Percentiles rank a stretch among this genome's conserved stretches.
These are phyloP conservation scores for Kluyveromyces dobzhanskii DNA, from an alignment of 805 yeast genomes.

Conservation along the genomic window DNA sequence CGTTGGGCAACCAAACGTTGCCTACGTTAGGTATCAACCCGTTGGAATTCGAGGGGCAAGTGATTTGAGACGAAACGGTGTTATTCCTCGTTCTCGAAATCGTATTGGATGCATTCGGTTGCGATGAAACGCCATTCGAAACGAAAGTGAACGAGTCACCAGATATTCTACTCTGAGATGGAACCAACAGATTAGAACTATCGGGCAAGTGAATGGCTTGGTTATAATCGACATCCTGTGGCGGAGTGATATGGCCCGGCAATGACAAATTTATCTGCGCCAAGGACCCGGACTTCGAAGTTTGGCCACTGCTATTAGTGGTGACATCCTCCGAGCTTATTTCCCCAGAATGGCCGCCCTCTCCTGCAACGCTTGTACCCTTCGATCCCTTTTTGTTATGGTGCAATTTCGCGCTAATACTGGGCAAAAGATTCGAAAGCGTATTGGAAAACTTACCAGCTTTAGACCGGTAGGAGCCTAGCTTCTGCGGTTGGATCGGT, in stretches of 20 bases:
- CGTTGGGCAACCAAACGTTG: conserved; percentile 20
- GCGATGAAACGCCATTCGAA: conserved; percentile 3
- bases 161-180: conserved; percentile 21
- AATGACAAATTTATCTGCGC: conserved; percentile 10
- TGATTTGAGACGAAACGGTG: conserved; percentile 29
- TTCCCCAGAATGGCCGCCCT: neutral
- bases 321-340: conserved; percentile 5
- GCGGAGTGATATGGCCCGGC: conserved; percentile 21
- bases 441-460: conserved; percentile 29
- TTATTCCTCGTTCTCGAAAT: conserved; percentile 28
- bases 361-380: conserved; percentile 1
- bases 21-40: conserved; percentile 17
- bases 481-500: conserved; percentile 18
- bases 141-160: conserved; percentile 23
- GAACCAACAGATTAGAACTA: conserved; percentile 14
- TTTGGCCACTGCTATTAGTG: conserved; percentile 10
- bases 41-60: conserved; percentile 24
- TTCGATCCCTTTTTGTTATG: conserved; percentile 17
- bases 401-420: conserved; percentile 29
- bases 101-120: conserved; percentile 13
- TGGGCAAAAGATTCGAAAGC: conserved; percentile 28
- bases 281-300: conserved; percentile 13
- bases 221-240: conserved; percentile 16
- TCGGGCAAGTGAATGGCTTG: conserved; percentile 23
- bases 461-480: conserved; percentile 29